Evolutionary conservation across 192 early-diverging fungal genomes (phyloP).

Genomic region (Coemansia sp.): DNA sequence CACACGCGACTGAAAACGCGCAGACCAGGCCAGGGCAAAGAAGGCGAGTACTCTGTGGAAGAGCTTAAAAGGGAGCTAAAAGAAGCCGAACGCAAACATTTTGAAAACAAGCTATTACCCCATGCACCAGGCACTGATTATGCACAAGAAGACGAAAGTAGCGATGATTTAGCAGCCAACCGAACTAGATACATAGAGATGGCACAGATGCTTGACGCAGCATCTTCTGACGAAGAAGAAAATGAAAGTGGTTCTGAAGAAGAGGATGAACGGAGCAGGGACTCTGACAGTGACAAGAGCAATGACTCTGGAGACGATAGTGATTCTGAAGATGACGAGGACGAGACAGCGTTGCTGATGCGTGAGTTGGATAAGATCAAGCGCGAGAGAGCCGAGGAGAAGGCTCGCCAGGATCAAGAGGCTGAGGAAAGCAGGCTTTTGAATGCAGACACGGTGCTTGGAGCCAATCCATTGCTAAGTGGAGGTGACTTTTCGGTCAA

Average conservation of each 20-base stretch:
- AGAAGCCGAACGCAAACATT: constrained; percentile 68
- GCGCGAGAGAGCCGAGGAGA: constrained; percentile 87
- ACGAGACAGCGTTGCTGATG: constrained; percentile 84
- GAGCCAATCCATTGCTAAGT: constrained; percentile 83
- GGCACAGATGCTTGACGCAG: constrained; percentile 41
- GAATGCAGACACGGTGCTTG: constrained; percentile 57
- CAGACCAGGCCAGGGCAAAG: constrained; percentile 65
- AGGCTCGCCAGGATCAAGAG: constrained; percentile 64
- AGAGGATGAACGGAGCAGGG: constrained; percentile 47
- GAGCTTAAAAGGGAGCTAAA: constrained; percentile 67
- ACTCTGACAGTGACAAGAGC: constrained; percentile 8
- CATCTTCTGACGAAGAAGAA: constrained; percentile 59
- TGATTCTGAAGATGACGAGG: constrained; percentile 66
- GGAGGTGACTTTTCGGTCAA: constrained; percentile 79
- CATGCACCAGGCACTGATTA: neutral
- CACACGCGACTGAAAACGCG: constrained; percentile 79
- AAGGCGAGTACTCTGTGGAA: constrained; percentile 58
- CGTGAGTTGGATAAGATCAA: constrained; percentile 91
- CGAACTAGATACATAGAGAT: constrained; percentile 39
- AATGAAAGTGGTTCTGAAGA: constrained; percentile 42
- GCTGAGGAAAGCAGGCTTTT: constrained; percentile 54
- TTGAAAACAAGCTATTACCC: constrained; percentile 44
- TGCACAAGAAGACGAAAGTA: neutral
- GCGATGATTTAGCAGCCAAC: neutral
- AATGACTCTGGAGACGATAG: constrained; percentile 2